phyloP scores from a whole-genome alignment of 768 basidiomycete species.

The Pisolithus sp. region DNA sequence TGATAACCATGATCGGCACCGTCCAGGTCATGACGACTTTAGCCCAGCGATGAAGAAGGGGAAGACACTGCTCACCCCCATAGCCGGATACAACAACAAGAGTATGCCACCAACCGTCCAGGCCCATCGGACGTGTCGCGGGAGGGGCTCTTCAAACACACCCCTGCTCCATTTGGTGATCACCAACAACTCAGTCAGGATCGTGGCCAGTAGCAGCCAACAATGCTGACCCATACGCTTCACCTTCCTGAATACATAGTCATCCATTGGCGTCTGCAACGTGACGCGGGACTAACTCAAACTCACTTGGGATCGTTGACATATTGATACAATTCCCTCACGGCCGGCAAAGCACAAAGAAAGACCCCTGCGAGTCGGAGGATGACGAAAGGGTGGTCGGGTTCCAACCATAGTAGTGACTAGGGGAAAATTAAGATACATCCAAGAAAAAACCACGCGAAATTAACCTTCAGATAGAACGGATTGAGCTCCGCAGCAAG shows the following conservation, averaged over 20 bases:
- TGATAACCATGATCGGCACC: too few relatives aligned
- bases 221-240: conserved; percentile 87
- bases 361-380: conserved; percentile 68
- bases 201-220: conserved; percentile 83
- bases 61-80: conserved; percentile 44
- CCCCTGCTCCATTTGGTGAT: conserved; percentile 81
- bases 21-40: too few relatives aligned
- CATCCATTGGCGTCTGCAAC: too few relatives aligned
- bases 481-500: conserved; percentile 82
- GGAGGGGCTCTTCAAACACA: conserved; percentile 60
- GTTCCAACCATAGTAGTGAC: conserved; percentile 77
- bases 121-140: conserved; percentile 54
- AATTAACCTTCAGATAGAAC: conserved; percentile 75
- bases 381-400: conserved; percentile 81
- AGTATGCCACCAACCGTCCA: conserved; percentile 57
- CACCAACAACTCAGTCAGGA: conserved; percentile 71
- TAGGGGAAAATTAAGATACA: conserved; percentile 30
- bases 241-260: conserved; percentile 48
- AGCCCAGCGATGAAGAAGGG: background rate
- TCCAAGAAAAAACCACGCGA: background rate
- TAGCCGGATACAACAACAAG: conserved; percentile 61
- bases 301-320: conserved; percentile 74
- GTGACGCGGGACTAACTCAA: background rate
- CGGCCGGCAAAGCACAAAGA: conserved; percentile 81
- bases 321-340: conserved; percentile 78